phyloP scores from a whole-genome alignment of 495 filamentous ascomycete genomes.

The Penicillium psychrofluorescens region DNA sequence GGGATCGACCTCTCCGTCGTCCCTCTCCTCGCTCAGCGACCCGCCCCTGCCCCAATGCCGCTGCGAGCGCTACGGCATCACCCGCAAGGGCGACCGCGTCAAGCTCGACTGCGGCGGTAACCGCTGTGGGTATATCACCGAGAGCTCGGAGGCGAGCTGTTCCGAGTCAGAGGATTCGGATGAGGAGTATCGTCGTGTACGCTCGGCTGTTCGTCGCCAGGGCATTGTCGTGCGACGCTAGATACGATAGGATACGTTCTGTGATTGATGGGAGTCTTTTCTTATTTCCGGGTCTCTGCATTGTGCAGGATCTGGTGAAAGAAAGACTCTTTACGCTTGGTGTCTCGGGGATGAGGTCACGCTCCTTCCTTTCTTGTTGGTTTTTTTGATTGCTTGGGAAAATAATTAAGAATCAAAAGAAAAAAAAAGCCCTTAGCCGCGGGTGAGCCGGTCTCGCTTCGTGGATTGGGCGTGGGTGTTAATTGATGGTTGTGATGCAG shows the following conservation, averaged over 20 bases:
- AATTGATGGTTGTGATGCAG: slow-evolving; percentile 3
- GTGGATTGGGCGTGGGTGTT: slow-evolving; percentile 15
- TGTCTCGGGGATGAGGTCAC: background rate
- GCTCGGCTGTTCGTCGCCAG: slow-evolving; percentile 56
- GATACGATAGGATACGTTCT: background rate
- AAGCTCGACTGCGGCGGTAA: slow-evolving; percentile 89
- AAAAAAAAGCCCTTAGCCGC: slow-evolving; percentile 19
- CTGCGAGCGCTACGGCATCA: slow-evolving; percentile 95
- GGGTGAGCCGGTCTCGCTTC: slow-evolving; percentile 17
- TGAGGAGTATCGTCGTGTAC: slow-evolving; percentile 44
- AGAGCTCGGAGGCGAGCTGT: slow-evolving; percentile 45
- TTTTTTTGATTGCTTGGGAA: no score
- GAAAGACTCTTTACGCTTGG: background rate
- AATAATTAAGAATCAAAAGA: slow-evolving; percentile 5
- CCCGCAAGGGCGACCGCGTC: slow-evolving; percentile 81
- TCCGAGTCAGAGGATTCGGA: slow-evolving; percentile 52
- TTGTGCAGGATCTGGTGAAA: background rate
- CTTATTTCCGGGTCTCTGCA: background rate
- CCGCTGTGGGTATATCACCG: slow-evolving; percentile 70
- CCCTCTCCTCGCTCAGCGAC: slow-evolving; percentile 66
- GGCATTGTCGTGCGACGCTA: slow-evolving; percentile 65
- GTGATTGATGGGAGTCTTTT: background rate
- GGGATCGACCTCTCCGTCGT: slow-evolving; percentile 63
- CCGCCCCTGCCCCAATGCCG: slow-evolving; percentile 63
- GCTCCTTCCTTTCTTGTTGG: background rate